phyloP scores from a whole-genome alignment of 257 asterid genomes.

The Nicotiana attenuata region DNA sequence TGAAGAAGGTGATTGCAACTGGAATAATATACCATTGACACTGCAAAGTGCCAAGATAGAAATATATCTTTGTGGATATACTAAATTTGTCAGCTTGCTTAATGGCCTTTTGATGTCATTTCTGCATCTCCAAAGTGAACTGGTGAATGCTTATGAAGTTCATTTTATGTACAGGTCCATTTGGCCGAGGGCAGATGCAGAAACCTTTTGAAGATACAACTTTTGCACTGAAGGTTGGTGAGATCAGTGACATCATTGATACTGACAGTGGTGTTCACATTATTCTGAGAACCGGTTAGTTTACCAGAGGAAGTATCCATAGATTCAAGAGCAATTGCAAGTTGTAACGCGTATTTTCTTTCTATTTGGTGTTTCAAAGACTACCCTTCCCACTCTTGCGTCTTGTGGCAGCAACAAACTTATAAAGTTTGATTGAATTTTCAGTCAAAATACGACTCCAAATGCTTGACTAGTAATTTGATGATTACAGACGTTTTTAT shows the following conservation, averaged over 20 bases:
- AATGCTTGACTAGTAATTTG: neutral
- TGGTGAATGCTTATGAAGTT: neutral
- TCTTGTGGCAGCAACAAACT: neutral
- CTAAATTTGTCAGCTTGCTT: neutral
- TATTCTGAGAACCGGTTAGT: slow-evolving; percentile 56
- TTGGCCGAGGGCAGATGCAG: slow-evolving; percentile 90
- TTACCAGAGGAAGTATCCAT: neutral
- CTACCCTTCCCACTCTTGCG: neutral
- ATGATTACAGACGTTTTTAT: neutral
- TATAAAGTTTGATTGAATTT: neutral
- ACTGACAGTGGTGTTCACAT: slow-evolving; percentile 94
- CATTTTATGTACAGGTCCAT: slow-evolving; percentile 42
- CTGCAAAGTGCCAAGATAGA: neutral
- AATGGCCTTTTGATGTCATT: no score
- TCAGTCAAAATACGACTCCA: neutral
- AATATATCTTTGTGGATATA: neutral
- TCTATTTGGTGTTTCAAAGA: neutral
- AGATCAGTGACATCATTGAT: slow-evolving; percentile 71
- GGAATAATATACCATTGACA: neutral
- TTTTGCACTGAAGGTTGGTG: slow-evolving; percentile 60
- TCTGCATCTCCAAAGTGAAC: neutral
- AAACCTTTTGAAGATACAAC: slow-evolving; percentile 82
- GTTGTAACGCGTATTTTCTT: neutral
- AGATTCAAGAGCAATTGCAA: neutral
- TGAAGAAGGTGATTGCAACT: neutral